Conservation (phyloP, 768 basidiomycete genomes). For the Podaxis mareebaensis region DNA sequence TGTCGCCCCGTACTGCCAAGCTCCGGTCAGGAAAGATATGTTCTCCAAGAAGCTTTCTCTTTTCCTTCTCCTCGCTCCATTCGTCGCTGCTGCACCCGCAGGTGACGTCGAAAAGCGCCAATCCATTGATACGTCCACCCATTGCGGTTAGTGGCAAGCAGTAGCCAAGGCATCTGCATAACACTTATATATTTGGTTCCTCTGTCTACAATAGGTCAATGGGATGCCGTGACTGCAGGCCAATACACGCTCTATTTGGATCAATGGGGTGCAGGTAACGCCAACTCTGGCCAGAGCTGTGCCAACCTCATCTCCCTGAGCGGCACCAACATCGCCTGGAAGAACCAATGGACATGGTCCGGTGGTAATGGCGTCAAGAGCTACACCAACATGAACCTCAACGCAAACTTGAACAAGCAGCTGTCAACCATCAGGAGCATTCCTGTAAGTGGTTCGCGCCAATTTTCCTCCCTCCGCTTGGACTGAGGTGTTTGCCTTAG, state of each 20-base stretch:
- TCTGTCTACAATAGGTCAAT: slow-evolving; percentile 41
- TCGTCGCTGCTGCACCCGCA: slow-evolving; percentile 32
- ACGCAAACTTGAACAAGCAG: slow-evolving; percentile 50
- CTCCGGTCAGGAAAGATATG: slow-evolving; percentile 12
- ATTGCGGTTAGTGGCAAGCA: slow-evolving; percentile 33
- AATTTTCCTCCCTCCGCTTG: background rate
- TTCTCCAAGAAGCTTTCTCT: slow-evolving; percentile 28
- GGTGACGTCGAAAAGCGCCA: slow-evolving; percentile 28
- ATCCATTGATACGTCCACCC: slow-evolving; percentile 35
- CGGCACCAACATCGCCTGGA: slow-evolving; percentile 49
- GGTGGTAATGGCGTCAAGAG: slow-evolving; percentile 60
- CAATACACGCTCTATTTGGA: slow-evolving; percentile 52
- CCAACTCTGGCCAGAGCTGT: slow-evolving; percentile 52
- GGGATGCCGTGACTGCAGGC: slow-evolving; percentile 45
- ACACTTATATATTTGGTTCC: background rate
- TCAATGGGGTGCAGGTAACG: slow-evolving; percentile 43
- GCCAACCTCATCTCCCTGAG: slow-evolving; percentile 43
- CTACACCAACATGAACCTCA: slow-evolving; percentile 57
- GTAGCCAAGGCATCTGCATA: background rate
- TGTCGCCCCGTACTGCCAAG: background rate
- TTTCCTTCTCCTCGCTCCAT: slow-evolving; percentile 30
- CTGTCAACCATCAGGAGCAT: slow-evolving; percentile 56
- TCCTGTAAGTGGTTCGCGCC: slow-evolving; percentile 40
- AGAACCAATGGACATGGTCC: slow-evolving; percentile 52
- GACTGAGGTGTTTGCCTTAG: slow-evolving; percentile 29